Evolutionary conservation across 2,329 filamentous ascomycete genomes (phyloP), one percentile per base, ranked within the genome.

Genomic region (Fusarium sp.): DNA sequence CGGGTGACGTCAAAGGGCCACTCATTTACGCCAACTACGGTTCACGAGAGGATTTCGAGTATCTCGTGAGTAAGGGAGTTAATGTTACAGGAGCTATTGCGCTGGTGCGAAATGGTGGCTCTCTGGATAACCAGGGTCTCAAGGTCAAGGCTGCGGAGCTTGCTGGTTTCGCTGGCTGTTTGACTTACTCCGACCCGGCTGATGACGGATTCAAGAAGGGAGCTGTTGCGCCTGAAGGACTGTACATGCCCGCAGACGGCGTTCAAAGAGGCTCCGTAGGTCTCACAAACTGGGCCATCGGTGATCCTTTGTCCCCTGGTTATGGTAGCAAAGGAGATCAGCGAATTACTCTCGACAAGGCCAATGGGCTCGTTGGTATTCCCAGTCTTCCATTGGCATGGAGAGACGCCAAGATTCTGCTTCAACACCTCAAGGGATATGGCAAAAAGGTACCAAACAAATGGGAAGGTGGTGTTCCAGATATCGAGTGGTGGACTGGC

Each of bases 1-100:
- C 91, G 1, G 96, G 94, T 45, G 92, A 96, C 74, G 94, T 95
- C 40, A 92, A 88, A 27, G 96, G 96, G 0, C 94, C 92, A 21
- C 80, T 98, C 46, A 88, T 99, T 2, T 99, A 97, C 78, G 95
- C 92, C 55, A 98, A 98, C 80, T 97, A 94, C 75, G 97, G 96
- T 14, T 92, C 93, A 45, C 87, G 89, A 53, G 89, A 93, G 45
- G 96, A 99, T 78, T 98, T 97, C 78, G 85, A 92, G 76, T 82
- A 80, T 56, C 82, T 99, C 28, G 83, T 87, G 62, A 89, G 94
- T 56, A 87, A 87, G 68, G 92, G 90, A 0, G 86, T 98, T 64
- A 86, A 92, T 28, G 86, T 93, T 2, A 87, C 90, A 54, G 94
- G 93, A 14, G 90, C 93, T 5, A 93, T 99, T 75, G 94, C 90